A percentile compares a stretch with the other conserved stretches of the same genome.
Evolutionary conservation across 305 asterid species (phyloP).

Genomic region (Fraxinus latifolia): DNA sequence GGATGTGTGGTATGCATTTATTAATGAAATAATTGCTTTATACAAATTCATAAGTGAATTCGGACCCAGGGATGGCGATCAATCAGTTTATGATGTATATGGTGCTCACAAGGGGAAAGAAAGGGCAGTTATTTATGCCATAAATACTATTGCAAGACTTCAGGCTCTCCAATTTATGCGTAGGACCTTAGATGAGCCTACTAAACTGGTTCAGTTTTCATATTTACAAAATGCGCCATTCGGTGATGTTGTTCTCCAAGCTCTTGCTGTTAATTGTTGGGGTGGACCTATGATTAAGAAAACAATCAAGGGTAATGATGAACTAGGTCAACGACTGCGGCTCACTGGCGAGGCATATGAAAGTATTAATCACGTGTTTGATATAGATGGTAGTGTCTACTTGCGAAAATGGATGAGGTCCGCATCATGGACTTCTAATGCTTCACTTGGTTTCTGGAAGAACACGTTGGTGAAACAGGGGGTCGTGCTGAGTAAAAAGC

Average conservation of each 20-base stretch:
- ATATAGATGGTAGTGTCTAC: constrained; percentile 84
- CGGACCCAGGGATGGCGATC: constrained; percentile 72
- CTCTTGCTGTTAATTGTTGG: constrained; percentile 89
- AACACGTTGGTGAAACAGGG: constrained; percentile 45
- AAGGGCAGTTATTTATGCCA: constrained; percentile 55
- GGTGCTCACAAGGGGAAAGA: constrained; percentile 78
- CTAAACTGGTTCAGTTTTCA: constrained; percentile 72
- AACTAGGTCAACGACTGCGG: constrained; percentile 26
- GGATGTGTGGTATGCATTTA: constrained; percentile 88
- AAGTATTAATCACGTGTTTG: constrained; percentile 47
- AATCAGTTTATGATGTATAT: constrained; percentile 52
- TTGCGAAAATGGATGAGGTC: constrained; percentile 89
- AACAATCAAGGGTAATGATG: constrained; percentile 30
- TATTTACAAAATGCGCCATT: constrained; percentile 68
- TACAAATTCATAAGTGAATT: constrained; percentile 69
- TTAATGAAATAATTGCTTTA: constrained; percentile 63
- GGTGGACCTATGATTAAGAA: constrained; percentile 67
- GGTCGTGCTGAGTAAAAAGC: constrained; percentile 69
- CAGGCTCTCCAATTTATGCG: constrained; percentile 79
- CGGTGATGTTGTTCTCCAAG: constrained; percentile 74
- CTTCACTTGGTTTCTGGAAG: constrained; percentile 80
- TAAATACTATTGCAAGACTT: constrained; percentile 70
- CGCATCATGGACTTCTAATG: constrained; percentile 66
- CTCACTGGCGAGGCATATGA: constrained; percentile 44
- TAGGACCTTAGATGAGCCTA: constrained; percentile 78